Conservation (phyloP, 352 stramenopile species). For the Phytophthora macrochlamydospora region DNA sequence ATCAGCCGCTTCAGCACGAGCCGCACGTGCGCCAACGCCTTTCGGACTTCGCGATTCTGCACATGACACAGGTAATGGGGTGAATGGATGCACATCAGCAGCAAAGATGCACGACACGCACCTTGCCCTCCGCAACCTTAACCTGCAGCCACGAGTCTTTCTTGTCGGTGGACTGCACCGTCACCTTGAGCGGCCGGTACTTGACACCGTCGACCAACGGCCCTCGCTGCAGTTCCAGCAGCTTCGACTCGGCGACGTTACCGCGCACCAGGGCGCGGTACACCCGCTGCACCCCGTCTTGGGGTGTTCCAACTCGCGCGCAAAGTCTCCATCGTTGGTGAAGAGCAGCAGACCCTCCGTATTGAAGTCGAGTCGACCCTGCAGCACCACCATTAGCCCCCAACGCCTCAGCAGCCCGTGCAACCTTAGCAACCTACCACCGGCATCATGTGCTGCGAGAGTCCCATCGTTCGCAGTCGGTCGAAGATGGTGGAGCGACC, state of each 20-base stretch:
- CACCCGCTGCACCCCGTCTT: slow-evolving; percentile 69
- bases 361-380: slow-evolving; percentile 92
- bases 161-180: slow-evolving; percentile 79
- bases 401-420: not conserved
- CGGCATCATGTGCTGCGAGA: slow-evolving; percentile 87
- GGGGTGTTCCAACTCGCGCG: slow-evolving; percentile 88
- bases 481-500: slow-evolving; percentile 89
- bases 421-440: slow-evolving; percentile 54
- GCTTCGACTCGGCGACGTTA: slow-evolving; percentile 79
- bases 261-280: slow-evolving; percentile 89
- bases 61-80: slow-evolving; percentile 7
- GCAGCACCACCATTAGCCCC: not conserved
- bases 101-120: slow-evolving; percentile 13
- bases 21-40: slow-evolving; percentile 84
- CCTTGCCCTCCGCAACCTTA: slow-evolving; percentile 87
- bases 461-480: slow-evolving; percentile 79
- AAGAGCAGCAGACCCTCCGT: slow-evolving; percentile 93
- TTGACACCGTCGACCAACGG: slow-evolving; percentile 87
- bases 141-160: slow-evolving; percentile 92
- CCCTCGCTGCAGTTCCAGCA: slow-evolving; percentile 74
- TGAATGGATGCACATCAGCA: not conserved
- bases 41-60: slow-evolving; percentile 92
- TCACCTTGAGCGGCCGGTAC: slow-evolving; percentile 76
- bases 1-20: slow-evolving; percentile 90
- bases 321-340: slow-evolving; percentile 92